phyloP scores from a whole-genome alignment of 768 basidiomycete genomes.

The Cystofilobasidium macerans region DNA sequence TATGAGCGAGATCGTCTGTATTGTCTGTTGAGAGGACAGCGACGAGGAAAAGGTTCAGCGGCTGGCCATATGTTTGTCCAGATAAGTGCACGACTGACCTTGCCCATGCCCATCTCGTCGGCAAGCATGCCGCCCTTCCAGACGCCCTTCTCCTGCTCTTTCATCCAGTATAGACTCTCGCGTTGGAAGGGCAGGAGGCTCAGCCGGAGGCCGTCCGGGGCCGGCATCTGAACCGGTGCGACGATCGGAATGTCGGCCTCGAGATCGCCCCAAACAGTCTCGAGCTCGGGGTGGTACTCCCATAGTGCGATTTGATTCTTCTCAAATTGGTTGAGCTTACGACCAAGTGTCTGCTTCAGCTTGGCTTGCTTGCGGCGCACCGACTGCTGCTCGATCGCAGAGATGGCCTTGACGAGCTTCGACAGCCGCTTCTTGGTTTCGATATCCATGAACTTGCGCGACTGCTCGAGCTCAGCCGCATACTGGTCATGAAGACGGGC shows the following conservation, averaged over 20 bases:
- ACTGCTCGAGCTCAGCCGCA: background rate
- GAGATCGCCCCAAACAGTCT: conserved; percentile 77
- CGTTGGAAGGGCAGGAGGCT: conserved; percentile 85
- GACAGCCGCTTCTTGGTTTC: background rate
- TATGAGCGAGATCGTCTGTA: conserved; percentile 86
- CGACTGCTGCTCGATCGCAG: conserved; percentile 15
- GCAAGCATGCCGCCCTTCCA: conserved; percentile 92
- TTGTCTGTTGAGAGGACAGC: conserved; percentile 45
- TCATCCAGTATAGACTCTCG: conserved; percentile 94
- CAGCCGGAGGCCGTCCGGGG: conserved; percentile 72
- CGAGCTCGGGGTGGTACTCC: conserved; percentile 66
- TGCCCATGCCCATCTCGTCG: conserved; percentile 28
- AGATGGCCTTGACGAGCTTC: conserved; percentile 17
- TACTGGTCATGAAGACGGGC: background rate
- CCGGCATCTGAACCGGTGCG: conserved; percentile 58
- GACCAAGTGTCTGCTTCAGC: conserved; percentile 46
- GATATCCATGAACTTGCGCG: background rate
- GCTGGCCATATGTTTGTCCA: background rate
- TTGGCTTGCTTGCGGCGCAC: conserved; percentile 36
- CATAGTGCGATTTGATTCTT: conserved; percentile 44
- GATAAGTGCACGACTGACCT: background rate
- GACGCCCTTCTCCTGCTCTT: conserved; percentile 70
- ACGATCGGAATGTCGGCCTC: conserved; percentile 50
- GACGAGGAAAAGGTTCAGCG: background rate
- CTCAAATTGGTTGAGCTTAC: conserved; percentile 52